Percentiles rank a stretch among this genome's conserved stretches.
Evolutionary conservation across 768 basidiomycete genomes (phyloP).

Genomic region (Leccinum subtestaceum): DNA sequence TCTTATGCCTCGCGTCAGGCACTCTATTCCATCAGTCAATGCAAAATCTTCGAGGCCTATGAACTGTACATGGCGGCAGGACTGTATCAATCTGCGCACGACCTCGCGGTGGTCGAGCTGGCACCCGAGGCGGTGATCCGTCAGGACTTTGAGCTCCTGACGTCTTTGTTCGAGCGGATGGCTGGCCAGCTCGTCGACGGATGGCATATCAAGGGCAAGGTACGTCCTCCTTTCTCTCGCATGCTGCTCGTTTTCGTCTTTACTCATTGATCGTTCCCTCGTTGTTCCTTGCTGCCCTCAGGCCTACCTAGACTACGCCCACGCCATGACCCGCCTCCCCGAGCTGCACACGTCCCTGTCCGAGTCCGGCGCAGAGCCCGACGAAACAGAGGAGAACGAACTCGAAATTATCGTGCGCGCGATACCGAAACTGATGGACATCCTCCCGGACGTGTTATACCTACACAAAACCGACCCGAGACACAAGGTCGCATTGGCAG

Average conservation of each 20-base stretch:
- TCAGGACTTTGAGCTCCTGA: constrained; percentile 54
- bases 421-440: constrained; percentile 62
- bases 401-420: constrained; percentile 58
- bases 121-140: constrained; percentile 82
- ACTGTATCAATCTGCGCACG: constrained; percentile 71
- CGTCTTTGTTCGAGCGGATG: constrained; percentile 67
- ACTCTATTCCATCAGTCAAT: constrained; percentile 56
- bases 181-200: constrained; percentile 54
- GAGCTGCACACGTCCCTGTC: constrained; percentile 46
- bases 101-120: constrained; percentile 79
- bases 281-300: constrained; percentile 23
- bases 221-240: constrained; percentile 23
- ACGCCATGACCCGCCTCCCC: constrained; percentile 59
- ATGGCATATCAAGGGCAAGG: constrained; percentile 87
- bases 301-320: constrained; percentile 72
- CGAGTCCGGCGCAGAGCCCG: constrained; percentile 40
- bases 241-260: not conserved
- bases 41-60: constrained; percentile 70
- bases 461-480: constrained; percentile 53
- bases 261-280: constrained; percentile 2
- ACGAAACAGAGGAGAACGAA: constrained; percentile 47
- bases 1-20: constrained; percentile 46
- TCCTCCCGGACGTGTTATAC: constrained; percentile 66
- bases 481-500: constrained; percentile 67
- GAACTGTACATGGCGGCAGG: constrained; percentile 71